phyloP scores from a whole-genome alignment of 805 yeast genomes.

The Nakazawaea holstii region DNA sequence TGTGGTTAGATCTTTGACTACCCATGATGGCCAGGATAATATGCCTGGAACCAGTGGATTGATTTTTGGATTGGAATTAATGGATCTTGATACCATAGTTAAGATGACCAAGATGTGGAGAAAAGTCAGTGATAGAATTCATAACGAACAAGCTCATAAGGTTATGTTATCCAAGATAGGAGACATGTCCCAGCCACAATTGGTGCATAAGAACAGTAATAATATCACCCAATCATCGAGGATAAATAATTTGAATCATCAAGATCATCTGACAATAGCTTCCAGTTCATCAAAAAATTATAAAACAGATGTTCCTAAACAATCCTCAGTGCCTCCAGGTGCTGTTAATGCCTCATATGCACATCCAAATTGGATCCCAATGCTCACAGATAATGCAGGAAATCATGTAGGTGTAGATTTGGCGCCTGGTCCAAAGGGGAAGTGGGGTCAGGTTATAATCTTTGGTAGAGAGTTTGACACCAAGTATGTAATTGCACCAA shows the following conservation, averaged over 20 bases:
- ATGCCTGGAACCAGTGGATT: constrained; percentile 67
- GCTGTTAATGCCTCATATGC: constrained; percentile 67
- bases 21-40: constrained; percentile 85
- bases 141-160: constrained; percentile 17
- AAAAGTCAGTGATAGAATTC: constrained; percentile 47
- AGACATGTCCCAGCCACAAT: constrained; percentile 13
- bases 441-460: constrained; percentile 79
- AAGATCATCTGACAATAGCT: neutral
- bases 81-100: constrained; percentile 72
- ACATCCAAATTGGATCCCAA: constrained; percentile 83
- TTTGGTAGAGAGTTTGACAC: constrained; percentile 91
- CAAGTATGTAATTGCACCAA: constrained; percentile 74
- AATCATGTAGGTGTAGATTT: constrained; percentile 86
- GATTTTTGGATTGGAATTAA: constrained; percentile 69
- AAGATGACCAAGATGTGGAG: constrained; percentile 82
- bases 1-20: constrained; percentile 61
- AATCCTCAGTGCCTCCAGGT: constrained; percentile 69
- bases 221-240: constrained; percentile 6
- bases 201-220: constrained; percentile 16
- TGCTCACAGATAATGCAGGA: constrained; percentile 80
- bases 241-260: constrained; percentile 1
- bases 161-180: constrained; percentile 11
- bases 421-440: constrained; percentile 68
- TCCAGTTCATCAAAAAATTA: constrained; percentile 20
- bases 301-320: constrained; percentile 38